Percentiles rank a stretch among this genome's conserved stretches.
These are phyloP conservation scores for Triticum dicoccoides DNA, from an alignment of 176 grass and related monocot species.

Conservation along the genomic window DNA sequence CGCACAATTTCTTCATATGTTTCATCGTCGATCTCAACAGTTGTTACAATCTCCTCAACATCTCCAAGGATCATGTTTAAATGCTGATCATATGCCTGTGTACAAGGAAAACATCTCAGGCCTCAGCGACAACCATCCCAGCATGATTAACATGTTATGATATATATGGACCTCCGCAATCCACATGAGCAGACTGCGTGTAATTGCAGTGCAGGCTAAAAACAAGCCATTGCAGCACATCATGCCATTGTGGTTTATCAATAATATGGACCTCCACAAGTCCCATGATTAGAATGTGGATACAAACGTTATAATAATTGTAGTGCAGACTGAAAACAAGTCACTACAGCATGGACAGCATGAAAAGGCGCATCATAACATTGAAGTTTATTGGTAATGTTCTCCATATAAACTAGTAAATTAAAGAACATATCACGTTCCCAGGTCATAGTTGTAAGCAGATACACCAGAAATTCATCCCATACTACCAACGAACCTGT, in stretches of 20 bases:
- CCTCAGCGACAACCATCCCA: background rate
- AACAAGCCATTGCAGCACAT: background rate
- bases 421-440: background rate
- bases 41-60: conserved; percentile 95
- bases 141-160: background rate
- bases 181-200: background rate
- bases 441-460: background rate
- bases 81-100: conserved; percentile 96
- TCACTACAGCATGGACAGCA: background rate
- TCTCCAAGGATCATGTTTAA: conserved; percentile 99
- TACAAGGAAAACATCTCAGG: background rate
- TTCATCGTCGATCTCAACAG: conserved; percentile 93
- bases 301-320: background rate
- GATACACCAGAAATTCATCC: background rate
- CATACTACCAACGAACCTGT: background rate
- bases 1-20: conserved; percentile 99
- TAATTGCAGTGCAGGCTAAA: background rate
- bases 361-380: background rate
- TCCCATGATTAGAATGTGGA: background rate
- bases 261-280: background rate
- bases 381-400: background rate
- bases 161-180: background rate
- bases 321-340: background rate
- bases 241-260: background rate
- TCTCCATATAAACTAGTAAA: background rate